Percentiles rank a stretch among this genome's conserved stretches.
Conservation (phyloP, 495 filamentous ascomycete genomes). For the Sporormia fimetaria region DNA sequence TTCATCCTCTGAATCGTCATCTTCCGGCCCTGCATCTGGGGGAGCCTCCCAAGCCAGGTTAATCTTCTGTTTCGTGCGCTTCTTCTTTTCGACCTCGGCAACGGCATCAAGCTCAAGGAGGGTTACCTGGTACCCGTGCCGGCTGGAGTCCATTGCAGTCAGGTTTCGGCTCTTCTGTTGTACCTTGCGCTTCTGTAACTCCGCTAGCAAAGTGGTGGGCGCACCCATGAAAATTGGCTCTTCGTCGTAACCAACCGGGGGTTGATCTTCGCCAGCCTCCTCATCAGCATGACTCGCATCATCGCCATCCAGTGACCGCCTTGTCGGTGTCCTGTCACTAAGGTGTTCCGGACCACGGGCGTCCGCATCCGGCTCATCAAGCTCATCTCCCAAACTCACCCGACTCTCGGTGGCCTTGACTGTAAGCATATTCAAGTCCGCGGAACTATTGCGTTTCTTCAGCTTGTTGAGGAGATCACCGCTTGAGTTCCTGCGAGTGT, state of each 20-base stretch:
- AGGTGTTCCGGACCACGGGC: slow-evolving; percentile 1
- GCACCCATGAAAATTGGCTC: slow-evolving; percentile 45
- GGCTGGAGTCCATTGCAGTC: slow-evolving; percentile 52
- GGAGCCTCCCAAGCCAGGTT: slow-evolving; percentile 85
- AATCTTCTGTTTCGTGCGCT: slow-evolving; percentile 60
- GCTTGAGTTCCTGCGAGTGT: slow-evolving; percentile 23
- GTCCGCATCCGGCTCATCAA: slow-evolving; percentile 10
- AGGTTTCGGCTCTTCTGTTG: slow-evolving; percentile 66
- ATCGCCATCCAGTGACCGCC: slow-evolving; percentile 6
- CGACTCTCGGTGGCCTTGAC: slow-evolving; percentile 15
- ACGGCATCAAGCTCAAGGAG: slow-evolving; percentile 85
- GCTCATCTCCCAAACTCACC: slow-evolving; percentile 20
- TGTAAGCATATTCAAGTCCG: slow-evolving; percentile 23
- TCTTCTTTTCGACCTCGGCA: slow-evolving; percentile 69
- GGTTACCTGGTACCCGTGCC: slow-evolving; percentile 75
- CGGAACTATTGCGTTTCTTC: slow-evolving; percentile 29
- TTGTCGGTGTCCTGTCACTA: slow-evolving; percentile 3
- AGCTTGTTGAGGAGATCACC: slow-evolving; percentile 26
- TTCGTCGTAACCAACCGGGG: slow-evolving; percentile 18
- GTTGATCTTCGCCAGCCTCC: slow-evolving; percentile 11
- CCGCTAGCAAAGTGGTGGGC: slow-evolving; percentile 84
- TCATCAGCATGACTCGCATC: not conserved
- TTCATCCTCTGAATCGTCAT: slow-evolving; percentile 47
- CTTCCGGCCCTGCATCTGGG: slow-evolving; percentile 33
- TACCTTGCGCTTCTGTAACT: slow-evolving; percentile 78